Base-by-base conservation (phyloP, 768 basidiomycete species). In the Leccinum longicurvipes region DNA sequence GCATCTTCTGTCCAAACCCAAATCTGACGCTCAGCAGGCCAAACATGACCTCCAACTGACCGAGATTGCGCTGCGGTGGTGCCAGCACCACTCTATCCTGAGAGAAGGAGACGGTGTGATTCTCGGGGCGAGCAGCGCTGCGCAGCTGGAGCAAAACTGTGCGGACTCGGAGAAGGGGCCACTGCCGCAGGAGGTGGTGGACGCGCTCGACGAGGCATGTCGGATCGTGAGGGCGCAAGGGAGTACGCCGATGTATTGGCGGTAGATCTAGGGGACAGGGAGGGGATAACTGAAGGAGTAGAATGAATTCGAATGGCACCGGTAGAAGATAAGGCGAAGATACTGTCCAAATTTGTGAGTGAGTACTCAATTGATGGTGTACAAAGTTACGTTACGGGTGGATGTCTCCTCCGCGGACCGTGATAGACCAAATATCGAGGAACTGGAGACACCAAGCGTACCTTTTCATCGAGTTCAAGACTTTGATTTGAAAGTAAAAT, bases 21-120 rank as follows among this genome's bases (percentile, higher is more conserved):
- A 2, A 24, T 45, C 24, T 41, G 6, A 14, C 39, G 34, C 25
- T 14, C 41, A 25, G 23, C 32, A 61, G 61, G 53, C 76, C 32
- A 78, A 75, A 48, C 72, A 83, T 56, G 58, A 68, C 42, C 64
- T 86, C 4, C 76, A 77, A 0, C 68, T 83, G 54, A 73, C 77
- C 3, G 82, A 85, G 67, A 74, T 83, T 4, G 81, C 83, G 1
- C 69, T 84, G 47, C 74, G 84, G n/a, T 86, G 84, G 84, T 72
- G 79, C 50, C 79, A 83, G 51, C 78, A 85, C 55, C 84, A 86
- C 57, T 81, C 79, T 6, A 54, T 72, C 3, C 63, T 85, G 48
- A 74, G 61, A 29, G 68, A 69, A 1, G 49, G 57, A 25, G 80
- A 82, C 53, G 82, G 79, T 2, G 65, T 81, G 12, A 79, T 82